A percentile compares a stretch with the other conserved stretches of the same genome.
Conservation (phyloP, 1,139 yeast species). For the Hanseniaspora gamundiae region DNA sequence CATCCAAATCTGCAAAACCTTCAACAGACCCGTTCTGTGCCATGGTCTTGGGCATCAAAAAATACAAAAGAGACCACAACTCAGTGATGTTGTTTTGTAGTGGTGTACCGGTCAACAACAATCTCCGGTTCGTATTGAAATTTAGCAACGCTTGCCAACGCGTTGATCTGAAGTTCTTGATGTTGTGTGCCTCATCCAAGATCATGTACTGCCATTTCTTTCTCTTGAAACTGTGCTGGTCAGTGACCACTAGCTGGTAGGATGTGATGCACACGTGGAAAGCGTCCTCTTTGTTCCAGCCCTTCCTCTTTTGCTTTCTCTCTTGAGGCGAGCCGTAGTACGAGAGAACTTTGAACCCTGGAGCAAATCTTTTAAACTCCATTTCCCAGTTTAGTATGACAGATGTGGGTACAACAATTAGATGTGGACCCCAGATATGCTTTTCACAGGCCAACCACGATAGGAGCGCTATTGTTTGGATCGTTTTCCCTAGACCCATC, state of each 20-base stretch:
- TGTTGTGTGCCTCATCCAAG: constrained; percentile 95
- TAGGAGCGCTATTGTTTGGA: constrained; percentile 82
- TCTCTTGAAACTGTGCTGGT: constrained; percentile 85
- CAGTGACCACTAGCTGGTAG: constrained; percentile 92
- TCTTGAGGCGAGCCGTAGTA: constrained; percentile 98
- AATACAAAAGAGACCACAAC: constrained; percentile 85
- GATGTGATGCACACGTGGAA: constrained; percentile 97
- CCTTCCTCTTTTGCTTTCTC: constrained; percentile 87
- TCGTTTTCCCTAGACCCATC: constrained; percentile 97
- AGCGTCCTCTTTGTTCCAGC: constrained; percentile 94
- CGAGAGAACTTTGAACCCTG: constrained; percentile 90
- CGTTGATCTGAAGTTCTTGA: constrained; percentile 89
- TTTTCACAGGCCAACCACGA: constrained; percentile 88
- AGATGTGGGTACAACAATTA: constrained; percentile 93
- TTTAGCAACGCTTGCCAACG: constrained; percentile 94
- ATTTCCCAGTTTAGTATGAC: constrained; percentile 99
- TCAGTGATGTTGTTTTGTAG: constrained; percentile 86
- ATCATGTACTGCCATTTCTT: constrained; percentile 95
- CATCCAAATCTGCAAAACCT: constrained; percentile 91
- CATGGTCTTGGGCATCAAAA: constrained; percentile 84
- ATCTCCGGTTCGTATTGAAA: constrained; percentile 81
- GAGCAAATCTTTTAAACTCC: constrained; percentile 98
- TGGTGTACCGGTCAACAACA: constrained; percentile 91
- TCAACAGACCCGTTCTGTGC: constrained; percentile 41
- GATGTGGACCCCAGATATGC: constrained; percentile 95